phyloP scores from a whole-genome alignment of 345 rosid genomes.

The Lepidium aucheri region DNA sequence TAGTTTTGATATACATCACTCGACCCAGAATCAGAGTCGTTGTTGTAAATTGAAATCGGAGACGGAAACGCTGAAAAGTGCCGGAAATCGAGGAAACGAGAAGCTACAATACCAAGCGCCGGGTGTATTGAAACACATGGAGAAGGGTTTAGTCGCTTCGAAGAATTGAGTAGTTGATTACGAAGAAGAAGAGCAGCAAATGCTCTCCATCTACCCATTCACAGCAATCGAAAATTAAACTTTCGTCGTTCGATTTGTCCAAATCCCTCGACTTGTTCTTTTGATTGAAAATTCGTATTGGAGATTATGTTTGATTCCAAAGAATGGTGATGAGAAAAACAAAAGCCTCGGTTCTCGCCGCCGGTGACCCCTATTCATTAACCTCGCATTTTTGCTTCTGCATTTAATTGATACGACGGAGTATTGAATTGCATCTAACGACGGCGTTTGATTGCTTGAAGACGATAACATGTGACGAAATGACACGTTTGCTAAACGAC shows the following conservation, averaged over 20 bases:
- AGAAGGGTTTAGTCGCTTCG: slow-evolving; percentile 9
- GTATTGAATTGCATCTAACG: no score
- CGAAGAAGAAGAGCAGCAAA: slow-evolving; percentile 37
- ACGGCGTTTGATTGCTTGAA: no score
- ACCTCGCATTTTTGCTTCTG: background rate
- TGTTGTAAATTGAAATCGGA: slow-evolving; percentile 35
- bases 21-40: slow-evolving; percentile 43
- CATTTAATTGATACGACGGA: no score
- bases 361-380: background rate
- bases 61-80: slow-evolving; percentile 52
- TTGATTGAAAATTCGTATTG: background rate
- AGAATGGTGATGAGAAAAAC: background rate
- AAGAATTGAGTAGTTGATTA: slow-evolving; percentile 20
- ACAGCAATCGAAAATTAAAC: slow-evolving; percentile 1
- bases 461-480: no score
- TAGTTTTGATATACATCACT: slow-evolving; percentile 29
- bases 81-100: slow-evolving; percentile 17
- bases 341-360: background rate
- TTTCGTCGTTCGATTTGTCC: background rate
- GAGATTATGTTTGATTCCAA: background rate
- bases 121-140: slow-evolving; percentile 1
- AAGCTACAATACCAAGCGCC: background rate
- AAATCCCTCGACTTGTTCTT: background rate
- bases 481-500: background rate
- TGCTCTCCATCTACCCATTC: slow-evolving; percentile 78